Percentiles rank a stretch among this genome's conserved stretches.
Conservation (phyloP, 2,329 filamentous ascomycete species). For the Samsoniella hepiali region DNA sequence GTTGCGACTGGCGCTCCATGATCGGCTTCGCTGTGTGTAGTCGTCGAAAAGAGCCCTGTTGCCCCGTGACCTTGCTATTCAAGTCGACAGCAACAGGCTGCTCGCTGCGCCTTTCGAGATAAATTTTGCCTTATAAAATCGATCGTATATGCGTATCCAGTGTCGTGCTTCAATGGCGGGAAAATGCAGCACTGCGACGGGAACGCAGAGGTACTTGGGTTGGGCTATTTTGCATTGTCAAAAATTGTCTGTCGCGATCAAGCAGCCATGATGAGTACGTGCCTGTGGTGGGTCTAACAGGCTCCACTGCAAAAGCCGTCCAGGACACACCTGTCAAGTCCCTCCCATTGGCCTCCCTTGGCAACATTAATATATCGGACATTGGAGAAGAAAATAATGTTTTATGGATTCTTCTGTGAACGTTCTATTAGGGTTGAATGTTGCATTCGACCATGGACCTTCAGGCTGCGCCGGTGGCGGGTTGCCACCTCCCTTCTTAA, state of each 20-base stretch:
- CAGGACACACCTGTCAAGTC: too few species aligned
- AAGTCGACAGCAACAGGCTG: neutral
- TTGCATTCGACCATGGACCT: too few species aligned
- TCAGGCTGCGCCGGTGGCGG: too few species aligned
- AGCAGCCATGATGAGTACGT: neutral
- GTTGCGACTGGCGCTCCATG: constrained; percentile 53
- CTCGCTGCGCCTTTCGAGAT: neutral
- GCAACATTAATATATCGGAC: too few species aligned
- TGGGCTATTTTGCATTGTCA: neutral
- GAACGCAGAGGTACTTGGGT: neutral
- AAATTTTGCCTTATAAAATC: neutral
- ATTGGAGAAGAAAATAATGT: too few species aligned
- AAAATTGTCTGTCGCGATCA: constrained; percentile 3
- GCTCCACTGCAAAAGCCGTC: neutral
- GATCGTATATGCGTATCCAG: neutral
- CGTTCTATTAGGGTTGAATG: too few species aligned
- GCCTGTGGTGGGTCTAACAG: neutral
- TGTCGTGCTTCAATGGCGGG: neutral
- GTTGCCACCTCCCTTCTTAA: too few species aligned
- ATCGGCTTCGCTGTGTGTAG: neutral
- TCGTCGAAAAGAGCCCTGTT: neutral
- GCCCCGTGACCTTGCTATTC: neutral
- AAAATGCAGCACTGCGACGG: neutral
- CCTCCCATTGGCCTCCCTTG: too few species aligned
- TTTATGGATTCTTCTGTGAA: too few species aligned